Base-by-base conservation (phyloP, 495 filamentous ascomycete genomes). In the Penicillium salamii region DNA sequence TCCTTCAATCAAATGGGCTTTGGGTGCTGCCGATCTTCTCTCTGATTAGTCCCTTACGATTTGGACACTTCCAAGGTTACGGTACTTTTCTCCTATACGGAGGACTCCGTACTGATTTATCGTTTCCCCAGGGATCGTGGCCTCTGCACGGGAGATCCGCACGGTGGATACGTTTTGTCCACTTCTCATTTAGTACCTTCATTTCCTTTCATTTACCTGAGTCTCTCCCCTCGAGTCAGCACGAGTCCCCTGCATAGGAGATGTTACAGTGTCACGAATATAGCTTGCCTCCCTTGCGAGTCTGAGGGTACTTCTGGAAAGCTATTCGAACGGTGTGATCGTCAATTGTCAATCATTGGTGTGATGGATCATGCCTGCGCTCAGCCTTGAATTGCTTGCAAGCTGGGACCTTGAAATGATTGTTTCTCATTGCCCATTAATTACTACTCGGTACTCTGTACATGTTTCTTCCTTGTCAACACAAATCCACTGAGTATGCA, bases 1-100 rank as follows among this genome's bases (percentile, higher is more conserved):
- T 45, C 42, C 42, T 34, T 34, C 29, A 45, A 45, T 45, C 43
- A 36, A n/a, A 44, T 44, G 7, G 7, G 7, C 11, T 19, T 20
- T 9, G 3, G 7, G 7, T 13, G 29, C 12, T 32, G 29, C 12
- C 29, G 29, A 32, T 32, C 23, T 3, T 8, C 4, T 4, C 23
- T 26, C 23, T 26, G 23, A 26, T 26, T 26, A 26, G 23, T 8
- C 23, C 23, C 3, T 8, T 26, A 8, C 23, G n/a, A n/a, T n/a
- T n/a, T n/a, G n/a, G n/a, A n/a, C n/a, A n/a, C n/a, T n/a, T n/a
- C n/a, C n/a, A n/a, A n/a, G n/a, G n/a, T n/a, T n/a, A n/a, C 23
- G 8, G 8, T 26, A 3, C 23, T 4, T 26, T 26, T 26, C 8
- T 26, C 3, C 23, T 4, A 4, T 8, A 26, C 23, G 3, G 23